A percentile compares a stretch with the other conserved stretches of the same genome.
phyloP scores from a whole-genome alignment of 1,284 basidiomycete species.

The Polyporus tsugae region DNA sequence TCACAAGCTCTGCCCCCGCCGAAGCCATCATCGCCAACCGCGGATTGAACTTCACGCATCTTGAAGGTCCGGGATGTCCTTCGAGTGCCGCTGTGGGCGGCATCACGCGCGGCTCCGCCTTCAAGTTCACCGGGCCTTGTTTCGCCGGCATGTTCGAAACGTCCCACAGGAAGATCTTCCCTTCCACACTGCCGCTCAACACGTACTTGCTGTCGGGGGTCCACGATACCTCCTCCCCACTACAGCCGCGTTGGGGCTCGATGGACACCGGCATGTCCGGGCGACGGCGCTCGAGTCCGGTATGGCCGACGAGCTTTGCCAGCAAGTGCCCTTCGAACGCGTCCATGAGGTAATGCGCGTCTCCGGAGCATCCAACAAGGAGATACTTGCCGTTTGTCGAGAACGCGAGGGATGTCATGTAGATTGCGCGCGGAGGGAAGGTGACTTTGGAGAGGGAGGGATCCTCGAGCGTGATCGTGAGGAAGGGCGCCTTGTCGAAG shows the following conservation, averaged over 20 bases:
- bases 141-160: conserved; percentile 63
- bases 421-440: conserved; percentile 87
- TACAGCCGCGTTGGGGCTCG: conserved; percentile 78
- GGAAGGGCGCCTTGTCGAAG: conserved; percentile 93
- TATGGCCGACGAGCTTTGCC: conserved; percentile 85
- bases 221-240: conserved; percentile 92
- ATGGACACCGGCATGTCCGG: conserved; percentile 63
- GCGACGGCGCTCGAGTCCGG: conserved; percentile 77
- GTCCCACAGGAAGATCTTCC: conserved; percentile 86
- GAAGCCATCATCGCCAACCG: conserved; percentile 88
- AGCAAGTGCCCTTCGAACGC: conserved; percentile 86
- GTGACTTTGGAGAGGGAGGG: conserved; percentile 75
- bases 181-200: conserved; percentile 84
- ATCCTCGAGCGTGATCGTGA: conserved; percentile 84
- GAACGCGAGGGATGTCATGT: conserved; percentile 92
- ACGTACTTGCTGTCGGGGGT: conserved; percentile 92
- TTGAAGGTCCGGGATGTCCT: conserved; percentile 81
- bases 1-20: conserved; percentile 86
- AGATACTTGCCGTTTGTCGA: conserved; percentile 91
- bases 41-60: conserved; percentile 91
- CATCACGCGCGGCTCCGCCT: conserved; percentile 58
- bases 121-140: conserved; percentile 60
- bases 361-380: conserved; percentile 91
- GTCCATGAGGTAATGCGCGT: conserved; percentile 93
- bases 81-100: conserved; percentile 69